Evolutionary conservation across 1,284 basidiomycete species (phyloP).

Genomic region (Cystobasidium slooffiae): DNA sequence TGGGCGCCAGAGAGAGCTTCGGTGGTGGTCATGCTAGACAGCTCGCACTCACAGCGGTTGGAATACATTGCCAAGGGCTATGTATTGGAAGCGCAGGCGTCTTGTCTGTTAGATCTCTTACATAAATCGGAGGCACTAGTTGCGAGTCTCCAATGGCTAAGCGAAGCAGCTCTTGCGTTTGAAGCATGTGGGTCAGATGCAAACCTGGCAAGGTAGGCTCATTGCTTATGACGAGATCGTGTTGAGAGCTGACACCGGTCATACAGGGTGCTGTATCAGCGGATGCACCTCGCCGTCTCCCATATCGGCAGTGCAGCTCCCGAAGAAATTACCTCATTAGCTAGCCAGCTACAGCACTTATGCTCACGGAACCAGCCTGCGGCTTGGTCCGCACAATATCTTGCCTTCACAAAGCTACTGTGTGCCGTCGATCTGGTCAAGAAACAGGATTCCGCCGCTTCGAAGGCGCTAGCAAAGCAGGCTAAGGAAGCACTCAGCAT

Average conservation of each 20-base stretch:
- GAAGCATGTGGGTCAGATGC: neutral
- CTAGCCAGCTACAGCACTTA: neutral
- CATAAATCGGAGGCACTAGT: conserved; percentile 4
- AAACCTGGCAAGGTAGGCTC: conserved; percentile 13
- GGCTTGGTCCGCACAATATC: conserved; percentile 46
- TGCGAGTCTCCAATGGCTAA: neutral
- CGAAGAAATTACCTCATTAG: neutral
- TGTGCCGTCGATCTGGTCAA: conserved; percentile 50
- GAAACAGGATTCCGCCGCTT: conserved; percentile 2
- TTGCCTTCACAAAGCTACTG: conserved; percentile 52
- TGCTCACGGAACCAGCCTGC: neutral
- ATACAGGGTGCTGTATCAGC: conserved; percentile 11
- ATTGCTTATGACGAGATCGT: neutral
- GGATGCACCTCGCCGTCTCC: conserved; percentile 18
- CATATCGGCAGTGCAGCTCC: neutral
- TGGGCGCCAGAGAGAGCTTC: conserved; percentile 1
- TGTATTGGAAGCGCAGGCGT: conserved; percentile 5
- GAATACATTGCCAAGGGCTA: neutral
- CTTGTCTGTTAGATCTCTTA: neutral
- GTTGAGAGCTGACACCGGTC: neutral
- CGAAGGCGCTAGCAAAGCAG: conserved; percentile 39
- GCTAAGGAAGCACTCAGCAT: conserved; percentile 53
- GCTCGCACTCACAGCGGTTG: no score
- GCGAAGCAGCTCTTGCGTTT: neutral
- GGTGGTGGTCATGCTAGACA: neutral